phyloP scores from a whole-genome alignment of 306 rosid species.

The Cicer arietinum region DNA sequence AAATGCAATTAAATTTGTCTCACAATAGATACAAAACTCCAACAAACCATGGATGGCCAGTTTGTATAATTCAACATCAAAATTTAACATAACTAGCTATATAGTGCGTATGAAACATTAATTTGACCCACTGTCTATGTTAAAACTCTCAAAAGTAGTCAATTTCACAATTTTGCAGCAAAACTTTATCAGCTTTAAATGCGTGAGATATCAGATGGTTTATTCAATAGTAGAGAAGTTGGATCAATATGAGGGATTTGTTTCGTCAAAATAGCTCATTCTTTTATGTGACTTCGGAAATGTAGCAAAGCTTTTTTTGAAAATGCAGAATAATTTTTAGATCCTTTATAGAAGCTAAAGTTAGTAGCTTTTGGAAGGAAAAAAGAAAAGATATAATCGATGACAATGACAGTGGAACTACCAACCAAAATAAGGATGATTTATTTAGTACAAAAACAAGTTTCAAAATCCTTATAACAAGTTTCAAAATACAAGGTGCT shows the following conservation, averaged over 20 bases:
- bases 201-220: slow-evolving; percentile 1
- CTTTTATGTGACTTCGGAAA: neutral
- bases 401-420: neutral
- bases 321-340: neutral
- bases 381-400: neutral
- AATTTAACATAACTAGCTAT: slow-evolving; percentile 14
- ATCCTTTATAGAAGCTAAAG: neutral
- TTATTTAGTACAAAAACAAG: neutral
- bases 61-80: neutral
- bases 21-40: slow-evolving; percentile 21
- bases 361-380: neutral
- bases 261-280: neutral
- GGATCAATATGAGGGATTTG: neutral
- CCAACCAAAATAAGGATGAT: slow-evolving; percentile 1
- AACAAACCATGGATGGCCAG: slow-evolving; percentile 17
- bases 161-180: neutral
- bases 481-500: neutral
- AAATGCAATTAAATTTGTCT: slow-evolving; percentile 14
- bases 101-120: slow-evolving; percentile 10
- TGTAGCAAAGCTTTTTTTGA: neutral
- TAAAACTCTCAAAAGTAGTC: neutral
- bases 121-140: neutral
- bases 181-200: neutral
- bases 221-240: neutral
- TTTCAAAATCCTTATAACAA: neutral